phyloP scores from a whole-genome alignment of 1,284 basidiomycete species.

The Pholiota adiposa region DNA sequence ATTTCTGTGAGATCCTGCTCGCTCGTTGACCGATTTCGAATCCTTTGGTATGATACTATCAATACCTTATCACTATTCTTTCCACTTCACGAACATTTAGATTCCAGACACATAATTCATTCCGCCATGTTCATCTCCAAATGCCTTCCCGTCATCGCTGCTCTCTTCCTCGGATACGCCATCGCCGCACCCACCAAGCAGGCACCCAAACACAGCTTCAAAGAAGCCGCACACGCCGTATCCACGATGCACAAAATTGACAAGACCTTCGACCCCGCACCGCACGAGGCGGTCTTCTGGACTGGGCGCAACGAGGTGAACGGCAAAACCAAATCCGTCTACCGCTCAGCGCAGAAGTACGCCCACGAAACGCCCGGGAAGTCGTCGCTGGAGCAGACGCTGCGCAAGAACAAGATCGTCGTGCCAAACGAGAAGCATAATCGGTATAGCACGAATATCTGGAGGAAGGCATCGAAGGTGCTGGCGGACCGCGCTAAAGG shows the following conservation, averaged over 20 bases:
- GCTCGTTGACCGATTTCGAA: not conserved
- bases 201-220: not conserved
- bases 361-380: conserved; percentile 5
- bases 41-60: too few relatives aligned
- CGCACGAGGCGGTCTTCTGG: conserved; percentile 15
- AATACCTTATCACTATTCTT: not conserved
- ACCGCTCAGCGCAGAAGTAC: conserved; percentile 2
- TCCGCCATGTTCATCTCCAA: not conserved
- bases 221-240: conserved; percentile 8
- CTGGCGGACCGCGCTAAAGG: conserved; percentile 10
- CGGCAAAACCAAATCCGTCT: not conserved
- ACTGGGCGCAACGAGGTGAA: conserved; percentile 1
- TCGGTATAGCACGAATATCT: conserved; percentile 1
- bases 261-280: not conserved
- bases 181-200: conserved; percentile 2
- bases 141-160: not conserved
- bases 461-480: conserved; percentile 13
- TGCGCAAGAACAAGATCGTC: not conserved
- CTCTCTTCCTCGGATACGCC: not conserved
- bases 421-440: conserved; percentile 4
- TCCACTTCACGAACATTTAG: not conserved
- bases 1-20: too few relatives aligned
- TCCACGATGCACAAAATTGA: not conserved
- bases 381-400: not conserved
- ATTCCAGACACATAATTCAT: not conserved